phyloP scores from a whole-genome alignment of 2,329 filamentous ascomycete genomes.

The Botrytis elliptica region DNA sequence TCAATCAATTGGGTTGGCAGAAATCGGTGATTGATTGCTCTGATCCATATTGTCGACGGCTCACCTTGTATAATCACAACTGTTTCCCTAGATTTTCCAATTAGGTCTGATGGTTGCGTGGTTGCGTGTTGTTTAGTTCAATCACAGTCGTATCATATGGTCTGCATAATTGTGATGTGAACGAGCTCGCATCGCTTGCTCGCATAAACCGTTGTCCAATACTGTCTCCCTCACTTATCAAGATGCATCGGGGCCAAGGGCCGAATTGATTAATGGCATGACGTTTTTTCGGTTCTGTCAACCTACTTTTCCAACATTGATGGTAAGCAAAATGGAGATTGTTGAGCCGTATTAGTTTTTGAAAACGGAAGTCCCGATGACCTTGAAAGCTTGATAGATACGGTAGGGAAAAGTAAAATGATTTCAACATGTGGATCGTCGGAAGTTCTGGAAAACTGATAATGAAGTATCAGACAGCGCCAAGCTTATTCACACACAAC shows the following conservation, averaged over 20 bases:
- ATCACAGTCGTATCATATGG: slow-evolving; percentile 16
- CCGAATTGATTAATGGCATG: slow-evolving; percentile 19
- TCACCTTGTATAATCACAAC: slow-evolving; percentile 7
- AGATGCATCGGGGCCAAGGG: slow-evolving; percentile 15
- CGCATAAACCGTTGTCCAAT: slow-evolving; percentile 14
- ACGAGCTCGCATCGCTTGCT: slow-evolving; percentile 12
- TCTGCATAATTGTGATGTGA: slow-evolving; percentile 18
- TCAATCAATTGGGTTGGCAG: slow-evolving; percentile 1
- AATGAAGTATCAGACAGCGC: slow-evolving; percentile 1
- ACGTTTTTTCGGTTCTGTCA: not conserved
- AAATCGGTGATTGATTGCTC: not conserved
- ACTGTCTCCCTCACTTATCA: slow-evolving; percentile 11
- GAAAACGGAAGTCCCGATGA: not conserved
- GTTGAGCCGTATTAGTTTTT: not conserved
- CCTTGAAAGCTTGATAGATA: not conserved
- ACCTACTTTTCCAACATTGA: not conserved
- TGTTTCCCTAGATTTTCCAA: not conserved
- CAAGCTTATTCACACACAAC: not conserved
- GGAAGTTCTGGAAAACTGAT: not conserved
- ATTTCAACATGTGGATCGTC: not conserved
- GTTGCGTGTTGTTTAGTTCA: slow-evolving; percentile 1
- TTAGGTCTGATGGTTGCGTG: not conserved
- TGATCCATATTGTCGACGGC: not conserved
- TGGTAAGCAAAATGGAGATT: not conserved
- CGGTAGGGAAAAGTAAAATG: not conserved